Conservation (phyloP, 2,329 filamentous ascomycete species). For the Paradendryphiella salina region DNA sequence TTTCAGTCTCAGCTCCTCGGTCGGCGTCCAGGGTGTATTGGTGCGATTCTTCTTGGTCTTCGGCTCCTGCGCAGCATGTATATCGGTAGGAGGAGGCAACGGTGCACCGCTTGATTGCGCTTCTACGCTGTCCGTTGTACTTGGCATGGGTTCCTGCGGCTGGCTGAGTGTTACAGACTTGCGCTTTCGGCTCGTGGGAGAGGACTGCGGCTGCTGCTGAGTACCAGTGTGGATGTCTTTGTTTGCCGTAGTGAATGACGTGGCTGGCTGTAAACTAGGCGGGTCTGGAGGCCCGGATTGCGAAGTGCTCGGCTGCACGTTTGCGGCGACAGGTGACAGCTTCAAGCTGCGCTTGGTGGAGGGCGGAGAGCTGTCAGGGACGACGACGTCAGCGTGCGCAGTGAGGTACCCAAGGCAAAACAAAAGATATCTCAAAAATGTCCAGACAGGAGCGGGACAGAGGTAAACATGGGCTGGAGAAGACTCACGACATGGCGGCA, state of each 20-base stretch:
- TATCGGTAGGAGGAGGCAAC: conserved; percentile 25
- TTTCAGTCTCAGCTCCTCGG: conserved; percentile 90
- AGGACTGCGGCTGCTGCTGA: conserved; percentile 27
- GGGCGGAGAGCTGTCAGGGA: conserved; percentile 45
- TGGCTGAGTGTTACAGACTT: conserved; percentile 39
- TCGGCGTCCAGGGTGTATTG: conserved; percentile 98
- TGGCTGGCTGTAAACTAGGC: conserved; percentile 35
- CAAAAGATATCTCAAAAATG: conserved; percentile 6
- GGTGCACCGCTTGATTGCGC: conserved; percentile 29
- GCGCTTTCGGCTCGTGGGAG: conserved; percentile 38
- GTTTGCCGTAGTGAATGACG: conserved; percentile 27
- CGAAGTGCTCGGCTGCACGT: conserved; percentile 27
- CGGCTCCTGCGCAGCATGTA: conserved; percentile 40
- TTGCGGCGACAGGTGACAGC: conserved; percentile 47
- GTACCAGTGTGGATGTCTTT: conserved; percentile 28
- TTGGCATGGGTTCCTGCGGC: conserved; percentile 32
- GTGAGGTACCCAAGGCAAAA: conserved; percentile 4
- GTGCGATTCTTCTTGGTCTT: conserved; percentile 87
- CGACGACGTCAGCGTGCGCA: conserved; percentile 38
- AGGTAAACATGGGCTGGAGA: conserved; percentile 24
- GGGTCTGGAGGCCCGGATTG: conserved; percentile 31
- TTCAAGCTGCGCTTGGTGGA: conserved; percentile 52
- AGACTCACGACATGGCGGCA: conserved; percentile 47
- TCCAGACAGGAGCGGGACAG: conserved; percentile 8
- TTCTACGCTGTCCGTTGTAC: conserved; percentile 20